Evolutionary conservation across 805 yeast species (phyloP), one percentile per base, ranked within the genome.

Genomic region (Barnettozyma populi): DNA sequence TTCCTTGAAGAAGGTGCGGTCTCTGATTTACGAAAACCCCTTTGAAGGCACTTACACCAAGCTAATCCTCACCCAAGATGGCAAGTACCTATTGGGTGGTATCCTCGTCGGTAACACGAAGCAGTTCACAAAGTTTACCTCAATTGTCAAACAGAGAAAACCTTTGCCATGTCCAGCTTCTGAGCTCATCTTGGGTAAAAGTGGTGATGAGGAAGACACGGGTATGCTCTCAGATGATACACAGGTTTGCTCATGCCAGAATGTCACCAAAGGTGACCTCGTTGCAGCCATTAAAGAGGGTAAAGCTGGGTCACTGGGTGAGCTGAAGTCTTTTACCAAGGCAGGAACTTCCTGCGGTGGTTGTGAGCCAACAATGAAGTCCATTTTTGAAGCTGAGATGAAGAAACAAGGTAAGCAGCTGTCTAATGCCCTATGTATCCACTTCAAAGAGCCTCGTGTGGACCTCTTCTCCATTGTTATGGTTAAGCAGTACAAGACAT

Each of bases 261-360:
- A 67, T 41, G 53, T 67, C 20, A 51, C 61, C n/a, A 67, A 67
- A 44, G 70, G 68, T 23, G 46, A 49, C 9, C 45, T 67, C 9
- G 60, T 60, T 8, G 64, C 61, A 16, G 59, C 60, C 27, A 57
- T 67, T n/a, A 52, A 58, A 21, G 57, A 56, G 47, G 71, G 61
- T 16, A 46, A 52, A 19, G 59, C 64, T 34, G 50, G 50, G 2
- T 59, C 67, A 16, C 42, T 67, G 16, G 65, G 64, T 10, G 68
- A 65, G 31, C 52, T 67, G 43, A 66, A 66, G 53, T 60, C 63
- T 25, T 52, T 59, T 40, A 66, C 71, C 6, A 67, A 67, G 46
- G 71, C 72, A 3, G 72, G 66, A 20, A 65, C 71, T 19, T 68
- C 71, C 1, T 67, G 72, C 47, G 71, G 72, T 43, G 72, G 71